Evolutionary conservation across 2,329 filamentous ascomycete genomes (phyloP).

Genomic region (Alternaria sp.): DNA sequence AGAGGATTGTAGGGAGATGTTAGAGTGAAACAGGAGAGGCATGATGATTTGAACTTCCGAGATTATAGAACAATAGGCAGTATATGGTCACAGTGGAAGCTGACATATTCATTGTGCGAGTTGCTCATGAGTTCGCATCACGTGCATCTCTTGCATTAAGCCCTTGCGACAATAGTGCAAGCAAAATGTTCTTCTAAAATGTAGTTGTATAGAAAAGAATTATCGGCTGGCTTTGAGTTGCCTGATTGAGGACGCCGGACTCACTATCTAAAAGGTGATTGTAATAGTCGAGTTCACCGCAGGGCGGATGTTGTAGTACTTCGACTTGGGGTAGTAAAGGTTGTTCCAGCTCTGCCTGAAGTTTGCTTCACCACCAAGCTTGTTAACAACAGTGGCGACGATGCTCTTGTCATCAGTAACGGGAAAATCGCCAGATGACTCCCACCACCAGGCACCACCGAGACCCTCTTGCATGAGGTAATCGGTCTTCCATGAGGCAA

Average conservation of each 20-base stretch:
- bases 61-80: no score
- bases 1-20: neutral
- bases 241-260: neutral
- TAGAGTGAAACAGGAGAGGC: neutral
- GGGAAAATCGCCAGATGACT: constrained; percentile 33
- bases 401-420: constrained; percentile 30
- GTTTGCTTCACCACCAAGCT: constrained; percentile 22
- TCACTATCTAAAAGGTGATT: neutral
- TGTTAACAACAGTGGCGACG: constrained; percentile 22
- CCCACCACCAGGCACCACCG: constrained; percentile 46
- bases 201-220: neutral
- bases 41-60: neutral
- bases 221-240: neutral
- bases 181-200: neutral
- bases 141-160: neutral
- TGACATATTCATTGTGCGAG: neutral
- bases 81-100: neutral
- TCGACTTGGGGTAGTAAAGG: constrained; percentile 34
- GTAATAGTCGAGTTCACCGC: constrained; percentile 8
- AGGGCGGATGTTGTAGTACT: constrained; percentile 34
- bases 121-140: neutral
- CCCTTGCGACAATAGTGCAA: neutral
- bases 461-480: constrained; percentile 36
- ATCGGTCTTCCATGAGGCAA: constrained; percentile 35
- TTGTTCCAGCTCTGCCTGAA: constrained; percentile 23